phyloP scores from a whole-genome alignment of 805 yeast species.

The Clavispora asparagi region DNA sequence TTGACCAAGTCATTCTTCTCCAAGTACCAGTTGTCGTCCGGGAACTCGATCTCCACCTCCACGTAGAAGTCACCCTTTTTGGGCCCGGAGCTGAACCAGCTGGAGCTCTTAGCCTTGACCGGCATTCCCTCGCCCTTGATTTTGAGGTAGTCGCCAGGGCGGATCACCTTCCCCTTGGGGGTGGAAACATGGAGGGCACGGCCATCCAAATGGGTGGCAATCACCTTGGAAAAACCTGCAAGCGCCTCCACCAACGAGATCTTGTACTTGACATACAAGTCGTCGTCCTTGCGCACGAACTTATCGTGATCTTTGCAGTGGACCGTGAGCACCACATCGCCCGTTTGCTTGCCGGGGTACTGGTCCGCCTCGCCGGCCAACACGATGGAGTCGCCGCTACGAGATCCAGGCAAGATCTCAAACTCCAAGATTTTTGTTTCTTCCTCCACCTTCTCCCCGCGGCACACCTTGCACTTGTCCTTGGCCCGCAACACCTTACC shows the following conservation, averaged over 20 bases:
- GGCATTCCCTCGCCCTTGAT: constrained; percentile 86
- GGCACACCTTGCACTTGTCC: constrained; percentile 75
- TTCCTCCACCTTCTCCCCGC: constrained; percentile 55
- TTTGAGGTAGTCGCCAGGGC: constrained; percentile 67
- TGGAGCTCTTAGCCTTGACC: constrained; percentile 21
- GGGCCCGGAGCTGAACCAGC: constrained; percentile 18
- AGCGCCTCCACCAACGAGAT: constrained; percentile 76
- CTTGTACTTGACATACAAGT: constrained; percentile 54
- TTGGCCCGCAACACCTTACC: constrained; percentile 58
- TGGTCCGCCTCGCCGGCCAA: constrained; percentile 74
- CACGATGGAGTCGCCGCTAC: constrained; percentile 54
- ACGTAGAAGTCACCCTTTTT: constrained; percentile 67
- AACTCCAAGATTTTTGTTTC: constrained; percentile 74
- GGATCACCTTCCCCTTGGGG: constrained; percentile 74
- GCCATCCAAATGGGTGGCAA: constrained; percentile 74
- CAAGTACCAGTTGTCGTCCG: constrained; percentile 77
- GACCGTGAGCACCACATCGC: constrained; percentile 68
- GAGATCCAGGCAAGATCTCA: constrained; percentile 67
- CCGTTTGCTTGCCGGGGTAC: constrained; percentile 64
- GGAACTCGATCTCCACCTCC: constrained; percentile 70
- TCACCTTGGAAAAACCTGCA: constrained; percentile 68
- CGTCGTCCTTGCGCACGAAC: constrained; percentile 57
- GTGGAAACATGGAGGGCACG: constrained; percentile 60
- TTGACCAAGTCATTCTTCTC: constrained; percentile 62
- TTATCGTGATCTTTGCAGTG: constrained; percentile 42